These are phyloP conservation scores for Melanogaster broomeanus DNA, from an alignment of 768 basidiomycete species.

Conservation along the genomic window DNA sequence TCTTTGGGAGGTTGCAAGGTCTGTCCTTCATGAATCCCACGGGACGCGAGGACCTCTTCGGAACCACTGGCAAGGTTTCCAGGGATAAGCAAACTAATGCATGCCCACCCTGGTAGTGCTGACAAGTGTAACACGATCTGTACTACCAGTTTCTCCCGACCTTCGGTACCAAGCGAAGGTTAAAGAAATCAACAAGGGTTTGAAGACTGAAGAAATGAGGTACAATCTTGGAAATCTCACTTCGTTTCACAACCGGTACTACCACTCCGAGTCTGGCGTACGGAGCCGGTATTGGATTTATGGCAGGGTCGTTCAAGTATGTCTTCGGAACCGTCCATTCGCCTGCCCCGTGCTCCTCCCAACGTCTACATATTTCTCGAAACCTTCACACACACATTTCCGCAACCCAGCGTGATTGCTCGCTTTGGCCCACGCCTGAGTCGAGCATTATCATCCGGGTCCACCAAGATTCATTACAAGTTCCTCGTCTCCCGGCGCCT, in stretches of 20 bases:
- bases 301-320: conserved; percentile 16
- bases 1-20: conserved; percentile 10
- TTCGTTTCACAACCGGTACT: conserved; percentile 47
- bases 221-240: conserved; percentile 36
- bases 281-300: conserved; percentile 42
- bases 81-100: not conserved
- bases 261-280: conserved; percentile 39
- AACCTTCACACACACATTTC: conserved; percentile 21
- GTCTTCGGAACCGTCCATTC: not conserved
- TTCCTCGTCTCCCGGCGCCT: conserved; percentile 44
- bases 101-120: not conserved
- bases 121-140: conserved; percentile 39
- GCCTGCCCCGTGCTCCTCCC: conserved; percentile 3
- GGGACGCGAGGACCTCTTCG: conserved; percentile 1
- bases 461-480: conserved; percentile 44
- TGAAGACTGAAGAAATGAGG: conserved; percentile 35
- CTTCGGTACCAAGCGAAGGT: conserved; percentile 10
- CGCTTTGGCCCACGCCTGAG: conserved; percentile 20
- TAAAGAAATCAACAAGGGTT: not conserved
- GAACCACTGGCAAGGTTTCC: not conserved
- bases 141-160: conserved; percentile 38
- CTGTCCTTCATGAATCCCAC: conserved; percentile 15
- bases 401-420: conserved; percentile 22
- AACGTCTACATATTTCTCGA: conserved; percentile 19
- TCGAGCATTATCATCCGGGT: conserved; percentile 41